Evolutionary conservation across 2,329 filamentous ascomycete genomes (phyloP).

Genomic region (Canariomyces notabilis): DNA sequence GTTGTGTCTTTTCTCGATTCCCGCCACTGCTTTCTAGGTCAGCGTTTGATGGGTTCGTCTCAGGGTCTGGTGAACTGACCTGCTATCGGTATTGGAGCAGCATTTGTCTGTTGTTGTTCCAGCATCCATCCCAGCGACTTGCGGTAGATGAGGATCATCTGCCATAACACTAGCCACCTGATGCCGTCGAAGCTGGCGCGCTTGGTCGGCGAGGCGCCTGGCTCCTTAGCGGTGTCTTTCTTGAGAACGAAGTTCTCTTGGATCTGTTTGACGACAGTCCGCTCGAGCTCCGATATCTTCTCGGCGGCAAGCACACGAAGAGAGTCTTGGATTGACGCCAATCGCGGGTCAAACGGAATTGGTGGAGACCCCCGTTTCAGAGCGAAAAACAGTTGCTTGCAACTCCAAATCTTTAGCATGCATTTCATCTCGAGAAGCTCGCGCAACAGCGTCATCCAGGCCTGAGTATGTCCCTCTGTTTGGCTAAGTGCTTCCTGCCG

Average conservation of each 20-base stretch:
- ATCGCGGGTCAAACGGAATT: not conserved
- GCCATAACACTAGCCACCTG: conserved; percentile 22
- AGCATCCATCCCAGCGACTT: conserved; percentile 14
- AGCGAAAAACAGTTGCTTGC: conserved; percentile 13
- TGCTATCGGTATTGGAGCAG: conserved; percentile 8
- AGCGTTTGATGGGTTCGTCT: conserved; percentile 1
- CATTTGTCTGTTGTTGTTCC: conserved; percentile 13
- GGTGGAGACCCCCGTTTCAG: not conserved
- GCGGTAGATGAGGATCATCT: conserved; percentile 24
- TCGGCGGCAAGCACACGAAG: conserved; percentile 18
- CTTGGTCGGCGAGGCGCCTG: conserved; percentile 2
- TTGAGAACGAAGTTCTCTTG: no score
- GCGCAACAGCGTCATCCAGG: conserved; percentile 13
- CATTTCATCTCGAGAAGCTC: conserved; percentile 18
- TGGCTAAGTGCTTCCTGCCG: no score
- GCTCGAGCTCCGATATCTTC: conserved; percentile 20
- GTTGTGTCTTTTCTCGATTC: conserved; percentile 2
- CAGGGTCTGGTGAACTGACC: conserved; percentile 7
- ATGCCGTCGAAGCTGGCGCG: conserved; percentile 10
- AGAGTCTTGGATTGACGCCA: conserved; percentile 15
- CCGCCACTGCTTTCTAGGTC: conserved; percentile 11
- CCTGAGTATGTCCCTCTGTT: not conserved
- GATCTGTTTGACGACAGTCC: conserved; percentile 14
- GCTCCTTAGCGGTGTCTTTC: conserved; percentile 3
- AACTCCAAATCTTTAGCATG: conserved; percentile 23